Evolutionary conservation across 2,329 filamentous ascomycete genomes (phyloP).

Genomic region (Botrytis fragariae): DNA sequence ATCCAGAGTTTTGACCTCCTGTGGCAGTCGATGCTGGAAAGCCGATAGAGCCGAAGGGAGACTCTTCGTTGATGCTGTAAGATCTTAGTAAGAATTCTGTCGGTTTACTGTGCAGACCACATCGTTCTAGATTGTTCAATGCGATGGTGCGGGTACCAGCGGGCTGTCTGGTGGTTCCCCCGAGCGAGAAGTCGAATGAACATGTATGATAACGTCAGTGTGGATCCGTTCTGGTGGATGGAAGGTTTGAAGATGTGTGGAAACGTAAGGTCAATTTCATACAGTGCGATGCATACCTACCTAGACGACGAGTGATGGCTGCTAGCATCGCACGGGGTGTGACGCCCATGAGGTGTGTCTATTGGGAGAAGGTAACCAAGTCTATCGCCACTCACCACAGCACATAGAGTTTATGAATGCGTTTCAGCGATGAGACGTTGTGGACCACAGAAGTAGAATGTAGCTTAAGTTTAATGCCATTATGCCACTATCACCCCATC

Average conservation of each 20-base stretch:
- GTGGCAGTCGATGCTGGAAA: background rate
- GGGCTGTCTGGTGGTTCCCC: background rate
- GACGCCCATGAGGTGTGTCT: background rate
- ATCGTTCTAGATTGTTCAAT: background rate
- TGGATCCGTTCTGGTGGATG: background rate
- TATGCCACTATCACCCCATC: background rate
- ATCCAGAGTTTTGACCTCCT: background rate
- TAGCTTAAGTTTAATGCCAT: background rate
- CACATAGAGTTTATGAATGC: background rate
- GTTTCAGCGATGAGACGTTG: background rate
- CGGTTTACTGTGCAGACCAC: background rate
- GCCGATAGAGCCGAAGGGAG: background rate
- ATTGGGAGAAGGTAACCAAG: background rate
- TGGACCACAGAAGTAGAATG: background rate
- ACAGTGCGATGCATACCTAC: background rate
- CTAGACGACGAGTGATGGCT: background rate
- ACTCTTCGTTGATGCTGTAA: background rate
- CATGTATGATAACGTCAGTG: conserved; percentile 10
- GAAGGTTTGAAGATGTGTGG: background rate
- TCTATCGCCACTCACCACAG: background rate
- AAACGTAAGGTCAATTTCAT: background rate
- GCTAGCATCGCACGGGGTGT: background rate
- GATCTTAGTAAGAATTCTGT: background rate
- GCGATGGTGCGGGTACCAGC: background rate
- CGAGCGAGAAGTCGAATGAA: background rate